Percentiles rank a stretch among this genome's conserved stretches.
Evolutionary conservation across 352 stramenopile genomes (phyloP).

Genomic region (Phytophthora sojae): DNA sequence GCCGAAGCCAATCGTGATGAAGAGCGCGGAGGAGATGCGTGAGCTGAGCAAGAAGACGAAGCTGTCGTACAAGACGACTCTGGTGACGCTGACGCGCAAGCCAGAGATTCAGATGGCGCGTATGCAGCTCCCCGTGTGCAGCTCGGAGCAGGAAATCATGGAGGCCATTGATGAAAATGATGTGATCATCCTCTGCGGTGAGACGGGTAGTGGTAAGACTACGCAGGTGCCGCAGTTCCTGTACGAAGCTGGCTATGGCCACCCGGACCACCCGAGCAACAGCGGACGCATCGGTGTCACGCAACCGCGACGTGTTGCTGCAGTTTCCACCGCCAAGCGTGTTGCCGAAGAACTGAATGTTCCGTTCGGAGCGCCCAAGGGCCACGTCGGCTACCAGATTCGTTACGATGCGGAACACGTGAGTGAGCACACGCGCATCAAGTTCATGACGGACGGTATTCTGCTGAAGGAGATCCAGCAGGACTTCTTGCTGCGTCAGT

Average conservation of each 20-base stretch:
- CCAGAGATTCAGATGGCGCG: conserved; percentile 89
- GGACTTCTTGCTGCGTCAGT: conserved; percentile 79
- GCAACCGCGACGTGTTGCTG: conserved; percentile 98
- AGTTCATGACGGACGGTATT: conserved; percentile 99
- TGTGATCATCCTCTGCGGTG: conserved; percentile 98
- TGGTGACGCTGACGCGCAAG: conserved; percentile 82
- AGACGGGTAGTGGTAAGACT: conserved; percentile 98
- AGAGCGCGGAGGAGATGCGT: conserved; percentile 65
- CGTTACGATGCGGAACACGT: conserved; percentile 97
- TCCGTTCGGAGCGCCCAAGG: conserved; percentile 59
- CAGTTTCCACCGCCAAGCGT: conserved; percentile 97
- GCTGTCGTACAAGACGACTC: conserved; percentile 71
- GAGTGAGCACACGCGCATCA: conserved; percentile 91
- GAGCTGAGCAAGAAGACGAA: conserved; percentile 58
- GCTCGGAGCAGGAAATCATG: conserved; percentile 99
- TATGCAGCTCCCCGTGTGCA: conserved; percentile 97
- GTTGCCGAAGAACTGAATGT: conserved; percentile 98
- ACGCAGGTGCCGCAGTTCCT: conserved; percentile 99
- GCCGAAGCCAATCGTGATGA: conserved; percentile 73
- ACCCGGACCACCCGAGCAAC: conserved; percentile 57
- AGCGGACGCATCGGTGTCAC: conserved; percentile 95
- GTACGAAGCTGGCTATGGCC: conserved; percentile 94
- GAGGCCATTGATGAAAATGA: conserved; percentile 95
- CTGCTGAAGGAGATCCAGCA: conserved; percentile 97
- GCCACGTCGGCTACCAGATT: conserved; percentile 97